These are phyloP conservation scores for Fusarium buharicum DNA, from an alignment of 2,329 filamentous ascomycete genomes.

Conservation along the genomic window DNA sequence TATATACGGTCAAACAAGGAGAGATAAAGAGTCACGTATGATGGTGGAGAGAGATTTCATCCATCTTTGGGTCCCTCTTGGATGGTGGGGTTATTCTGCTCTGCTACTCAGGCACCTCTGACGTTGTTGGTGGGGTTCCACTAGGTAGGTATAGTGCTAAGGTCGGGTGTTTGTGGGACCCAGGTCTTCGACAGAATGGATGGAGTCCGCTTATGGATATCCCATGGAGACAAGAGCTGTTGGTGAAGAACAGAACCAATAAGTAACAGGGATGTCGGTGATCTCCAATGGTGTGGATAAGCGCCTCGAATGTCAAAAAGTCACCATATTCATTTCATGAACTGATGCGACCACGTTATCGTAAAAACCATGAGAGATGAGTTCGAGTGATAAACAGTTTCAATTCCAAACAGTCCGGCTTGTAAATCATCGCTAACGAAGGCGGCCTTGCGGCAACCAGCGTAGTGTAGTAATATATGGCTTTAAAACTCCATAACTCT, in stretches of 20 bases:
- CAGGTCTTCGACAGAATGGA: conserved; percentile 12
- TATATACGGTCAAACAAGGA: conserved; percentile 12
- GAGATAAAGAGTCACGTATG: conserved; percentile 21
- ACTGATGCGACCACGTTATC: background rate
- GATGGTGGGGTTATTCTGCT: conserved; percentile 30
- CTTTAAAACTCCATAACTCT: conserved; percentile 26
- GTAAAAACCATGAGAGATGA: background rate
- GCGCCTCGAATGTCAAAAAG: background rate
- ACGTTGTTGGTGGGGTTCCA: conserved; percentile 41
- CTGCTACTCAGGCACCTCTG: conserved; percentile 22
- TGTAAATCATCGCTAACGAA: conserved; percentile 6
- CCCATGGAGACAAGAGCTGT: background rate
- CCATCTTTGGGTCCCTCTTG: conserved; percentile 8
- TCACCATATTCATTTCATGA: too few relatives aligned
- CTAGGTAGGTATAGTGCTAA: background rate
- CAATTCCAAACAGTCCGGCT: background rate
- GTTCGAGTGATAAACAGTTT: background rate
- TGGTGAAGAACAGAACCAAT: conserved; percentile 5
- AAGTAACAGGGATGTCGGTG: background rate
- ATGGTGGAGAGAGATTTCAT: conserved; percentile 35
- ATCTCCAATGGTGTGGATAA: conserved; percentile 1
- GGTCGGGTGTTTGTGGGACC: conserved; percentile 1
- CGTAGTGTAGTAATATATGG: conserved; percentile 16
- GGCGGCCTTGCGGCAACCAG: conserved; percentile 13
- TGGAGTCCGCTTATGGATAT: conserved; percentile 10